Conservation (phyloP, 768 basidiomycete genomes). For the Pholiota conissans region DNA sequence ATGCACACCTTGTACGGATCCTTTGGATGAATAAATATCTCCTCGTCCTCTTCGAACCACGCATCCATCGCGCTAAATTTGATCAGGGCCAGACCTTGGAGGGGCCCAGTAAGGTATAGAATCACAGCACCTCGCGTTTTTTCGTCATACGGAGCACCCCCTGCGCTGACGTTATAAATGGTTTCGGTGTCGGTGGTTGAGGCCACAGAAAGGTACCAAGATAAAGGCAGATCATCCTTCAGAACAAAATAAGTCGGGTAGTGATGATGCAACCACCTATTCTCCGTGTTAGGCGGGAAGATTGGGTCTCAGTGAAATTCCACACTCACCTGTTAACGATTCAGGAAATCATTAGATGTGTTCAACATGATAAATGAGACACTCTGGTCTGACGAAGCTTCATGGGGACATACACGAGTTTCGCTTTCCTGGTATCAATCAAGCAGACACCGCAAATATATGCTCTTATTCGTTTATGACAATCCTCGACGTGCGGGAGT, state of each 20-base stretch:
- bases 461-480: constrained; percentile 52
- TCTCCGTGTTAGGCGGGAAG: neutral
- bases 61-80: constrained; percentile 51
- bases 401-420: constrained; percentile 53
- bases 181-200: constrained; percentile 29
- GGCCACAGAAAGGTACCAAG: constrained; percentile 39
- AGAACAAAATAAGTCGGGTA: constrained; percentile 61
- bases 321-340: neutral
- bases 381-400: neutral
- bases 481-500: constrained; percentile 47
- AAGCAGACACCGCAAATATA: constrained; percentile 51
- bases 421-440: constrained; percentile 56
- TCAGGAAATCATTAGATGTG: too few relatives aligned
- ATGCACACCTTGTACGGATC: constrained; percentile 65
- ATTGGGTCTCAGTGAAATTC: neutral
- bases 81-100: constrained; percentile 50
- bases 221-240: constrained; percentile 39
- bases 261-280: constrained; percentile 51
- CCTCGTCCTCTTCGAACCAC: constrained; percentile 73
- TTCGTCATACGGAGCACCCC: constrained; percentile 18
- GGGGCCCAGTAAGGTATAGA: constrained; percentile 28
- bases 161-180: constrained; percentile 49
- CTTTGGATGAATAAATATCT: constrained; percentile 59
- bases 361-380: too few relatives aligned
- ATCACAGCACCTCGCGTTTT: constrained; percentile 29